Evolutionary conservation across 2,329 filamentous ascomycete species (phyloP), one percentile per base, ranked within the genome.

Genomic region (Fusarium coicis): DNA sequence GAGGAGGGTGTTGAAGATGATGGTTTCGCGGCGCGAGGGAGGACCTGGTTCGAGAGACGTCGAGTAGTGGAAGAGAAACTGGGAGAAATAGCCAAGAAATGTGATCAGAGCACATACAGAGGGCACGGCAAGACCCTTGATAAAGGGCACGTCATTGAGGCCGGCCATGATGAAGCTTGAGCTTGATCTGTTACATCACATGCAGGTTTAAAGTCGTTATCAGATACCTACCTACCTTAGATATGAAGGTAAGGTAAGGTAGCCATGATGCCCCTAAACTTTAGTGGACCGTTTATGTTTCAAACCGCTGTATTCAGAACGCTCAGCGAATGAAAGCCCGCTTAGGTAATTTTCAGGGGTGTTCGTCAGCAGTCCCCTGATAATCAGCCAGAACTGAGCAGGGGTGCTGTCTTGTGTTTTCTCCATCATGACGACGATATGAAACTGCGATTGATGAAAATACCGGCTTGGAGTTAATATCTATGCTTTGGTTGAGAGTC

Each of bases 21-120:
- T 81, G 18, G 87, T 84, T 80, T 96, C 86, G 63, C 82, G 80
- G 63, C 79, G 81, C 8, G 87, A 87, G 30, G 93, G 84, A 4
- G 92, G 90, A 4, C 89, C 90, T 0, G 90, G 90, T 16, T 86
- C 84, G 70, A 93, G 86, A 71, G 65, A 58, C 14, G 87, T 84
- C 39, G 79, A 78, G 68, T 88, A 83, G 74, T 87, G 81, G 80
- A 96, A 93, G 52, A 96, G 85, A 79, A 86, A 88, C 82, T 96
- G 93, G 9, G 93, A 92, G 54, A 89, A 88, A 83, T 92, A 94
- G 68, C 90, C 89, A 7, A 95, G 87, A 79, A 94, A 93, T 59
- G 83, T 79, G 66, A 95, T 92, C 19, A 96, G 83, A 12, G 85
- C 62, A 72, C 90, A 90, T 49, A 93, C 92, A 65, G 85, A 87